Evolutionary conservation across 768 basidiomycete species (phyloP), one percentile per base, ranked within the genome.

Genomic region (Rhodosporidiobolus odoratus): DNA sequence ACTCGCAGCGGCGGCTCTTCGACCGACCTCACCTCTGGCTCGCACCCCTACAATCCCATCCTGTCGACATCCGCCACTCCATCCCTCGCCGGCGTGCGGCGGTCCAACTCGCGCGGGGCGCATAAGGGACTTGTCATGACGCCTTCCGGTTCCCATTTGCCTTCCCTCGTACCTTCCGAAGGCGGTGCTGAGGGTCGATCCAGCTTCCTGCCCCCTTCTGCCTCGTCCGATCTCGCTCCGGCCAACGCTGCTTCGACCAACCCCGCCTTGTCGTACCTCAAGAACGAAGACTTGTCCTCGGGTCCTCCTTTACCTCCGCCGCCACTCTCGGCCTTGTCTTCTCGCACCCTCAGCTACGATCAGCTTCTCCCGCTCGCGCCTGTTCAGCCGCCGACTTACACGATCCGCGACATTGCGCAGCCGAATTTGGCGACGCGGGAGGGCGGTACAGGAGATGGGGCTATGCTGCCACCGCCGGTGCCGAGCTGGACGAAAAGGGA

Each of bases 71-170:
- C 68, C 32, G 47, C 27, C 52, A 4, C n/a, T 32, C 32, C 52
- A 8, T 53, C 52, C 27, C 9, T 4, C 30, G 9, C 52, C 27
- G 52, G 52, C 30, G 27, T 53, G 8, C 3, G 25, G 8, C 38
- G 57, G 32, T 57, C 41, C 12, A 21, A 32, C 25, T 30, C 13
- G 12, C 7, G 5, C 2, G 23, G 35, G 6, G 3, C 50, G 27
- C 25, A 7, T 40, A 38, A 47, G 30, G 61, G 67, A 2, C 61
- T 68, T 19, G 9, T 37, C n/a, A 63, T 68, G 61, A 68, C 66
- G 2, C 60, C 63, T 6, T 64, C 63, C 23, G 34, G 53, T 43
- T 50, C 43, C 35, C 4, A 35, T 35, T 2, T 37, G 35, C 15
- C 35, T 16, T 2, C 37, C 0, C 25, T n/a, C 38, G 25, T 34